These are phyloP conservation scores for Rhizophagus sp. DNA, from an alignment of 192 early-diverging fungal species.

Conservation along the genomic window DNA sequence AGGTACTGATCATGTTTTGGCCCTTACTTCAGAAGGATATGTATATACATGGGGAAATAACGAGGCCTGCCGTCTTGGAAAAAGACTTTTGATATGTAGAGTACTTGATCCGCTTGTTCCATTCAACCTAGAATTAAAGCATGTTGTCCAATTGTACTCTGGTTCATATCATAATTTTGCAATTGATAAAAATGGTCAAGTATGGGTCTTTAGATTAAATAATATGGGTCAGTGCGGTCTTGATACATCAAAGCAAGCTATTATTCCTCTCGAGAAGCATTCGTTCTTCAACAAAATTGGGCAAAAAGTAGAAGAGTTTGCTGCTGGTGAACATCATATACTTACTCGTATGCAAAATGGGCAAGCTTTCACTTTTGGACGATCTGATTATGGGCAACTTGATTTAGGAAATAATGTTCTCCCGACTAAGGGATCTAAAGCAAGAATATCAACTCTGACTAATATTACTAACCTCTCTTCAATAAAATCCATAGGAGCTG, in stretches of 20 bases:
- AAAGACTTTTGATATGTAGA: constrained; percentile 70
- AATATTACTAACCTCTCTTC: no score
- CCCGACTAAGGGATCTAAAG: no score
- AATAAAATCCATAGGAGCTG: no score
- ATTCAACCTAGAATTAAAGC: constrained; percentile 50
- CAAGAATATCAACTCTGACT: no score
- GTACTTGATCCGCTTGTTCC: constrained; percentile 63
- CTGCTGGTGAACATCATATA: constrained; percentile 85
- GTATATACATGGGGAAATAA: constrained; percentile 90
- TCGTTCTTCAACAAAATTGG: constrained; percentile 43
- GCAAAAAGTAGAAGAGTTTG: constrained; percentile 55
- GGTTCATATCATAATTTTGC: constrained; percentile 89
- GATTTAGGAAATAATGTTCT: no score
- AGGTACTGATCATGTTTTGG: constrained; percentile 87
- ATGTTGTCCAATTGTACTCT: constrained; percentile 66
- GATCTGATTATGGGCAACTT: constrained; percentile 88
- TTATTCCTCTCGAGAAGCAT: constrained; percentile 60
- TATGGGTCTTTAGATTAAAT: constrained; percentile 90
- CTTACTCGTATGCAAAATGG: constrained; percentile 72
- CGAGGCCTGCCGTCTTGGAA: constrained; percentile 86
- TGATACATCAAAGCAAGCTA: constrained; percentile 28
- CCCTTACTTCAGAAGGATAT: constrained; percentile 67
- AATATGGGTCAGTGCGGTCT: constrained; percentile 85
- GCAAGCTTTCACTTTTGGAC: constrained; percentile 77
- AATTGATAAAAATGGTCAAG: no score